These are phyloP conservation scores for Penicillium sp. DNA, from an alignment of 2,329 filamentous ascomycete species.

Conservation along the genomic window DNA sequence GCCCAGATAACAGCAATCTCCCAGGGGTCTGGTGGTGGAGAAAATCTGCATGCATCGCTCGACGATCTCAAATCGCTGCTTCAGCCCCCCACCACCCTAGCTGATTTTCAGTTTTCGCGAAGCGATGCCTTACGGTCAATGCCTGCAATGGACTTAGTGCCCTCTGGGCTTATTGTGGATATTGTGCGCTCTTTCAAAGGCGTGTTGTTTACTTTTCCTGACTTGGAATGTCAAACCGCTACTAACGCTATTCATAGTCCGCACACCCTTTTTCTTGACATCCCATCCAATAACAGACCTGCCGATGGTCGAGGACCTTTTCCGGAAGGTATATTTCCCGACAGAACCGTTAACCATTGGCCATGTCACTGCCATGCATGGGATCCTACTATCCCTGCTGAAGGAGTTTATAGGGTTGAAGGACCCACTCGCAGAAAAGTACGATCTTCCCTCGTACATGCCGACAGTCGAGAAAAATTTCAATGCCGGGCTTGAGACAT, in stretches of 20 bases:
- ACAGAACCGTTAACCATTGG: slow-evolving; percentile 20
- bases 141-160: background rate
- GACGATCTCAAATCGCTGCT: slow-evolving; percentile 20
- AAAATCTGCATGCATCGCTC: slow-evolving; percentile 16
- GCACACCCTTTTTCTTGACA: slow-evolving; percentile 23
- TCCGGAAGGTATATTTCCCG: slow-evolving; percentile 29
- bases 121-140: background rate
- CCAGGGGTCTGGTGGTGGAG: slow-evolving; percentile 1
- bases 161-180: slow-evolving; percentile 3
- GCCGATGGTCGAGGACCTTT: slow-evolving; percentile 26
- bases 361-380: slow-evolving; percentile 25
- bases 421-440: slow-evolving; percentile 17
- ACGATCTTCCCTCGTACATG: slow-evolving; percentile 21
- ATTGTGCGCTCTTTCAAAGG: slow-evolving; percentile 9
- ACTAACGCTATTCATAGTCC: slow-evolving; percentile 8
- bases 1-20: slow-evolving; percentile 15
- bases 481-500: slow-evolving; percentile 26
- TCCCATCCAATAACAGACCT: slow-evolving; percentile 27
- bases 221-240: background rate
- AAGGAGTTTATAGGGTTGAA: slow-evolving; percentile 26
- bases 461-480: slow-evolving; percentile 22
- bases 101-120: slow-evolving; percentile 3
- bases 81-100: slow-evolving; percentile 2
- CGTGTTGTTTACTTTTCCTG: background rate
- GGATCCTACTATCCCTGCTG: slow-evolving; percentile 24